Base-by-base conservation (phyloP, 2,329 filamentous ascomycete species). In the Aspergillus sp. region DNA sequence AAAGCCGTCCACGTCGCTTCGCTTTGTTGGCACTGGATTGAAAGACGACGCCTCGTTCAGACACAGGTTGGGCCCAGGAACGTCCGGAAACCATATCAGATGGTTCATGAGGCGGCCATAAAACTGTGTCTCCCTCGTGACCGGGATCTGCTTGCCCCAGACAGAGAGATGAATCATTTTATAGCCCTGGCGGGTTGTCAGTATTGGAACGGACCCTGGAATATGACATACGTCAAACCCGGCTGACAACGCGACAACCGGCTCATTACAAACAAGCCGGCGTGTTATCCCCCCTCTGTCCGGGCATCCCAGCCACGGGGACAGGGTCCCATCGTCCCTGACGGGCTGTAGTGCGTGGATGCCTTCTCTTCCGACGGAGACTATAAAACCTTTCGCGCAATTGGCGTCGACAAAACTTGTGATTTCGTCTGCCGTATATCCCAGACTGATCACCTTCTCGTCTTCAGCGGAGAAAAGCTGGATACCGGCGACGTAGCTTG, bases 301-400 rank as follows among this genome's bases (percentile, higher is more conserved):
- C 8, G 33, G 36, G 8, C 25, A 27, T 8, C 33, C 33, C 24
- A 39, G 16, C 33, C 33, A 36, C 8, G n/a, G 15, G 17, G 33
- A 30, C 10, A 39, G 24, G 12, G n/a, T 8, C 25, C 26, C 26
- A 24, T 31, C 22, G 15, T 15, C 13, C 12, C 13, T 26, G n/a
- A 37, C 15, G 15, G 37, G 19, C 29, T 30, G 34, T 8, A 40
- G 27, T 13, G 24, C 37, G 13, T 34, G 30, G 5, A 34, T 33
- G 22, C 37, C 31, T 31, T 30, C 24, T 11, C 34, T 20, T 5
- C 37, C 25, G 15, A 40, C 24, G 10, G 37, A 30, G n/a, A 29
- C 10, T 31, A 34, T n/a, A 13, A 37, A 33, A 5, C 34, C 34
- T 17, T 36, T 27, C 1, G 34, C 3, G 12, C 11, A 19, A 8